These are phyloP conservation scores for Zopfia rhizophila DNA, from an alignment of 2,329 filamentous ascomycete species.

Conservation along the genomic window DNA sequence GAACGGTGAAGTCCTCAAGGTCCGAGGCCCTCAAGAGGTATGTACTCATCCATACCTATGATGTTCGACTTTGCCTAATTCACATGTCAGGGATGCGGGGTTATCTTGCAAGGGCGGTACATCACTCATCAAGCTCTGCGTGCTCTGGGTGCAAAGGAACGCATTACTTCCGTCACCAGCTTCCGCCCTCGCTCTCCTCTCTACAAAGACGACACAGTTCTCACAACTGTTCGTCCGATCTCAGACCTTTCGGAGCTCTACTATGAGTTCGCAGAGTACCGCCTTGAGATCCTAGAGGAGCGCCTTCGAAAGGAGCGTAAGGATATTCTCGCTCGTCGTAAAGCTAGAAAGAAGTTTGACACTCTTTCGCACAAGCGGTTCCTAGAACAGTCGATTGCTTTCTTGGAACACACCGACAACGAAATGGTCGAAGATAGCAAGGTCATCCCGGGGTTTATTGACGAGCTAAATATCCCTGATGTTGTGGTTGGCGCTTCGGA, in stretches of 20 bases:
- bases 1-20: constrained; percentile 65
- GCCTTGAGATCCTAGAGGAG: constrained; percentile 71
- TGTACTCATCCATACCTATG: constrained; percentile 29
- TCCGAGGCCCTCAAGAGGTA: constrained; percentile 70
- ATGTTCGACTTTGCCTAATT: constrained; percentile 15
- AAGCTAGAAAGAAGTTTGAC: constrained; percentile 43
- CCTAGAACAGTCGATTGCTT: constrained; percentile 43
- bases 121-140: constrained; percentile 72
- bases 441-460: constrained; percentile 40
- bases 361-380: constrained; percentile 48
- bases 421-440: constrained; percentile 46
- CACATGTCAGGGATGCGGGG: constrained; percentile 64
- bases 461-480: constrained; percentile 38
- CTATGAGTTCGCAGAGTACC: constrained; percentile 70
- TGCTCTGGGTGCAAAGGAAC: constrained; percentile 67
- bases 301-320: constrained; percentile 59
- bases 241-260: constrained; percentile 69
- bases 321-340: constrained; percentile 51
- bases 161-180: constrained; percentile 73
- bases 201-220: constrained; percentile 68
- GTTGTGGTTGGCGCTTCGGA: constrained; percentile 30
- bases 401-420: constrained; percentile 45
- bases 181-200: constrained; percentile 68
- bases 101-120: constrained; percentile 74
- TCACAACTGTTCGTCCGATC: constrained; percentile 69